Conservation (phyloP, 345 rosid species). For the Eucalyptus coolabah region DNA sequence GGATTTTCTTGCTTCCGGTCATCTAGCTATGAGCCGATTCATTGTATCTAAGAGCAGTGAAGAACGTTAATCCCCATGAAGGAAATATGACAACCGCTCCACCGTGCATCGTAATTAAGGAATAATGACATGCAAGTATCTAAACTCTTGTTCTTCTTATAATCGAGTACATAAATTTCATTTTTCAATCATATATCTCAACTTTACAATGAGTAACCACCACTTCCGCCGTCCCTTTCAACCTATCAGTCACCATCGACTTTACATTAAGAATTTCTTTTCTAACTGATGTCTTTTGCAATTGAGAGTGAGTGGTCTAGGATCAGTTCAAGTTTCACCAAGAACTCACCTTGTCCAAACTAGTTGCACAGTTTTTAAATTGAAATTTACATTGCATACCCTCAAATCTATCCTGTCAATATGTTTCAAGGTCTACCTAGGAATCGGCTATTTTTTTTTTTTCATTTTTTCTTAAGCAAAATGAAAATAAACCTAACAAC, state of each 20-base stretch:
- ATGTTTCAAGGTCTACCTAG: too few species aligned
- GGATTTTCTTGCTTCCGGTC: not conserved
- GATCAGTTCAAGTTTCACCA: not conserved
- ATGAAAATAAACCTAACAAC: not conserved
- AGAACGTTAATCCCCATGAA: not conserved
- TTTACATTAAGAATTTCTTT: not conserved
- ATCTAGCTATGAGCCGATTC: not conserved
- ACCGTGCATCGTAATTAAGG: not conserved
- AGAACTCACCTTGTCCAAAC: rapidly evolving
- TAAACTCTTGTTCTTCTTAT: not conserved
- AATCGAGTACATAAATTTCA: not conserved
- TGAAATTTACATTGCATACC: too few species aligned
- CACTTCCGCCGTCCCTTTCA: not conserved
- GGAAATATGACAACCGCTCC: not conserved
- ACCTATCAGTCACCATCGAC: not conserved
- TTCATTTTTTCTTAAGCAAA: too few species aligned
- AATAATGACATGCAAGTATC: not conserved
- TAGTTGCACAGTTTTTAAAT: not conserved
- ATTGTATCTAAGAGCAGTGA: not conserved
- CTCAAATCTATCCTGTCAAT: not conserved
- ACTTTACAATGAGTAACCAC: not conserved
- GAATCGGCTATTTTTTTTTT: not conserved
- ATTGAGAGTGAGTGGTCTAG: not conserved
- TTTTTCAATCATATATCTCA: not conserved
- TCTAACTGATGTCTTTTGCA: not conserved